phyloP scores from a whole-genome alignment of 345 rosid species.

The Corymbia maculata region DNA sequence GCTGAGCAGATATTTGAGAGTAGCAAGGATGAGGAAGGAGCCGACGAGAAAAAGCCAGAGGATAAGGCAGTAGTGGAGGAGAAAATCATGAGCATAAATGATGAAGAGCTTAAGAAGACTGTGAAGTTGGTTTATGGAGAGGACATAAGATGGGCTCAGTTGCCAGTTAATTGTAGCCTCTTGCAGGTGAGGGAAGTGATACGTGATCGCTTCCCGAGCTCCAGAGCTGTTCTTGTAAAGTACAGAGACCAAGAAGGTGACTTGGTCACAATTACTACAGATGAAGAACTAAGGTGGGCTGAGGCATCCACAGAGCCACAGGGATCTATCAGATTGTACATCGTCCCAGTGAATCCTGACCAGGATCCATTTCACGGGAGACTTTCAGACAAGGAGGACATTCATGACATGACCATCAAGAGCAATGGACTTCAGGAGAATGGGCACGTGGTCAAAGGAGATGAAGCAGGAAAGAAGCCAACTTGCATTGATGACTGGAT shows the following conservation, averaged over 20 bases:
- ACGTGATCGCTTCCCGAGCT: slow-evolving; percentile 57
- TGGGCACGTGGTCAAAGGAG: slow-evolving; percentile 17
- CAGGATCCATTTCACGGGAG: slow-evolving; percentile 47
- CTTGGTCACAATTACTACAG: slow-evolving; percentile 68
- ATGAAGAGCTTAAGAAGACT: slow-evolving; percentile 32
- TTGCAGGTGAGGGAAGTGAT: slow-evolving; percentile 60
- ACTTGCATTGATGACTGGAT: slow-evolving; percentile 75
- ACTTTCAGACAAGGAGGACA: slow-evolving; percentile 13
- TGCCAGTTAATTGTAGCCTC: slow-evolving; percentile 65
- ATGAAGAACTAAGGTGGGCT: slow-evolving; percentile 77
- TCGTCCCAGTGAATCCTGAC: slow-evolving; percentile 52
- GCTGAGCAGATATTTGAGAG: neutral
- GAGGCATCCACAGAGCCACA: slow-evolving; percentile 43
- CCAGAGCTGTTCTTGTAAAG: slow-evolving; percentile 59
- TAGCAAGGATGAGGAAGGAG: slow-evolving; percentile 18
- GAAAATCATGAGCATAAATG: slow-evolving; percentile 22
- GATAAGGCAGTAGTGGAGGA: slow-evolving; percentile 55
- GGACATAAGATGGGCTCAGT: slow-evolving; percentile 70
- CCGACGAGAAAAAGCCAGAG: slow-evolving; percentile 29
- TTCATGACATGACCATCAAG: neutral
- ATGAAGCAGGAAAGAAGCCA: slow-evolving; percentile 14
- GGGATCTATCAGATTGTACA: slow-evolving; percentile 43
- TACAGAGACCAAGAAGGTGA: slow-evolving; percentile 92
- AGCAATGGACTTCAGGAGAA: slow-evolving; percentile 2
- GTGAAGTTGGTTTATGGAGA: slow-evolving; percentile 69